These are phyloP conservation scores for Umbilicaria muhlenbergii DNA, from an alignment of 495 filamentous ascomycete species.

Conservation along the genomic window DNA sequence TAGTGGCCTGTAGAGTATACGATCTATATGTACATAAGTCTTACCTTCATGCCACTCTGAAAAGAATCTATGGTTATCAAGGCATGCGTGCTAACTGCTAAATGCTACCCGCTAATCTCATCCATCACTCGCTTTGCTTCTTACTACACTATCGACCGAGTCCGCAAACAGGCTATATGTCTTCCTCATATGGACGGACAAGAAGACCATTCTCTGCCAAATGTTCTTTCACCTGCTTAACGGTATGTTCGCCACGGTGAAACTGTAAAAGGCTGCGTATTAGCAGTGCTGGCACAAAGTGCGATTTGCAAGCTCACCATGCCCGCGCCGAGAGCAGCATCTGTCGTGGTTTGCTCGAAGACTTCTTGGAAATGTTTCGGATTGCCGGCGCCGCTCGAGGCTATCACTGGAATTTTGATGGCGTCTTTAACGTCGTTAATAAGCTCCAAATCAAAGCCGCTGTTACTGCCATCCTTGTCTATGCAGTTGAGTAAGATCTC, in stretches of 20 bases:
- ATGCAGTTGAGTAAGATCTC: slow-evolving; percentile 96
- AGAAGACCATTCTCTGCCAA: slow-evolving; percentile 53
- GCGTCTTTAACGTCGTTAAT: slow-evolving; percentile 73
- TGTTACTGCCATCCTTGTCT: slow-evolving; percentile 90
- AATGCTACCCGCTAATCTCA: too few relatives aligned
- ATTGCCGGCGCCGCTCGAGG: slow-evolving; percentile 82
- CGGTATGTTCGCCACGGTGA: slow-evolving; percentile 87
- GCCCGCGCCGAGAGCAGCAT: slow-evolving; percentile 87
- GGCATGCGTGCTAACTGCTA: too few relatives aligned
- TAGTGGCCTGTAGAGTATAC: too few relatives aligned
- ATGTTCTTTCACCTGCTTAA: slow-evolving; percentile 82
- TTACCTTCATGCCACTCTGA: too few relatives aligned
- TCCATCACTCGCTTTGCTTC: too few relatives aligned
- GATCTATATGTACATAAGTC: too few relatives aligned
- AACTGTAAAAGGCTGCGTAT: slow-evolving; percentile 37
- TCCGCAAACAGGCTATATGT: slow-evolving; percentile 6
- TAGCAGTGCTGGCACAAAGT: slow-evolving; percentile 2
- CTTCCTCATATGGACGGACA: slow-evolving; percentile 56
- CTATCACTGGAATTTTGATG: slow-evolving; percentile 85
- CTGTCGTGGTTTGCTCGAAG: slow-evolving; percentile 68
- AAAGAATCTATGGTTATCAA: too few relatives aligned
- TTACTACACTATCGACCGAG: too few relatives aligned
- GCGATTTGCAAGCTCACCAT: slow-evolving; percentile 45
- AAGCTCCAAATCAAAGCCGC: slow-evolving; percentile 87
- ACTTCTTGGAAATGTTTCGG: slow-evolving; percentile 86